Conservation (phyloP, 192 early-diverging fungal genomes). For the Phlyctochytrium arcticum region DNA sequence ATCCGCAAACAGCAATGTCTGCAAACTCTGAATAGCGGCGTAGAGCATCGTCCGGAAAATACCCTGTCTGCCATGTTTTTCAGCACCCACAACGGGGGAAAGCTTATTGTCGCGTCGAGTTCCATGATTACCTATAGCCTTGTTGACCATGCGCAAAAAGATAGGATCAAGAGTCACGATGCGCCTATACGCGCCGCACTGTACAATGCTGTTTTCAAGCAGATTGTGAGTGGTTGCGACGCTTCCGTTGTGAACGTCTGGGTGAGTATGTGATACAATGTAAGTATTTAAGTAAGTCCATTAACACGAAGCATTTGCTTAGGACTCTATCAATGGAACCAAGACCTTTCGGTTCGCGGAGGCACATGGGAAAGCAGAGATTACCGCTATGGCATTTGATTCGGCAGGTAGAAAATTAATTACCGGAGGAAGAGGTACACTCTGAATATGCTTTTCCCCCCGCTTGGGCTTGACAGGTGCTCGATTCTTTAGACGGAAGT, state of each 20-base stretch:
- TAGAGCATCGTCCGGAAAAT: slow-evolving; percentile 33
- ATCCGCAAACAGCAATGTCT: slow-evolving; percentile 51
- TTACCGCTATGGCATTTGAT: slow-evolving; percentile 53
- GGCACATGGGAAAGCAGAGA: slow-evolving; percentile 42
- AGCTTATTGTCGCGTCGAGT: slow-evolving; percentile 29
- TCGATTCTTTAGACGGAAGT: slow-evolving; percentile 40
- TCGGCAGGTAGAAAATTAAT: slow-evolving; percentile 35
- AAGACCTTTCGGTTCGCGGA: slow-evolving; percentile 46
- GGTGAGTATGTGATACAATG: slow-evolving; percentile 25
- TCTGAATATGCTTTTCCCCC: not conserved
- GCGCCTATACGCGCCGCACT: slow-evolving; percentile 38
- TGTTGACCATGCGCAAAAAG: slow-evolving; percentile 22
- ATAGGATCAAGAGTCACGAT: slow-evolving; percentile 31
- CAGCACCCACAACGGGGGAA: slow-evolving; percentile 16
- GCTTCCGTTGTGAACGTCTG: slow-evolving; percentile 51
- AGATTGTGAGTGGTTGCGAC: slow-evolving; percentile 45
- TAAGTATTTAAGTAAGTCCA: not conserved
- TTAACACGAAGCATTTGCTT: not conserved
- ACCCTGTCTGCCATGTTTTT: slow-evolving; percentile 37
- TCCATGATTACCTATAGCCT: slow-evolving; percentile 30
- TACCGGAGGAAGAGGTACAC: slow-evolving; percentile 46
- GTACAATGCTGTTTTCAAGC: slow-evolving; percentile 45
- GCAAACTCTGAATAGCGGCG: slow-evolving; percentile 37
- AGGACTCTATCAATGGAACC: slow-evolving; percentile 41
- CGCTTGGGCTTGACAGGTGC: not conserved